These are phyloP conservation scores for Metarhizium guizhouense DNA, from an alignment of 2,329 filamentous ascomycete species.

Conservation along the genomic window DNA sequence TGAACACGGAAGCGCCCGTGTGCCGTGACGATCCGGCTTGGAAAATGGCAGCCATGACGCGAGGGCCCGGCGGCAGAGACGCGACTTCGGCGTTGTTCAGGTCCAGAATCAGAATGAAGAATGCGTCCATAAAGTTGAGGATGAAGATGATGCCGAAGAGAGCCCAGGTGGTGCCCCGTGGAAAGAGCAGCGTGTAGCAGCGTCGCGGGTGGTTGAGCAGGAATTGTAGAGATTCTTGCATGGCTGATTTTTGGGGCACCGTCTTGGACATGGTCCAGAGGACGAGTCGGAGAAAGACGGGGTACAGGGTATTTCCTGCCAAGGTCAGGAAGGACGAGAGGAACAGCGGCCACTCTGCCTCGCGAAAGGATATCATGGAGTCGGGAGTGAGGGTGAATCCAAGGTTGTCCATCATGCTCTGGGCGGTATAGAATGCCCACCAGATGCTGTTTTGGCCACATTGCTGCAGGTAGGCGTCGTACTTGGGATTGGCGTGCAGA, in stretches of 20 bases:
- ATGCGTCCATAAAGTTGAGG: conserved; percentile 45
- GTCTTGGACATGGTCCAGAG: conserved; percentile 47
- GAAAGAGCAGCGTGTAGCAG: conserved; percentile 56
- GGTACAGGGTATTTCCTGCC: conserved; percentile 47
- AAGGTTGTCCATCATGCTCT: conserved; percentile 43
- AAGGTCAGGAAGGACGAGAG: conserved; percentile 40
- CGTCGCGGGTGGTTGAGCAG: conserved; percentile 54
- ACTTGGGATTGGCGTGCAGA: conserved; percentile 29
- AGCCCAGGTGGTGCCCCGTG: conserved; percentile 48
- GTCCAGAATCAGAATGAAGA: conserved; percentile 45
- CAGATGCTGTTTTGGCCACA: conserved; percentile 32
- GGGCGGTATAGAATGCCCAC: conserved; percentile 42
- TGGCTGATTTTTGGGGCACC: conserved; percentile 26
- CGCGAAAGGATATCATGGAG: conserved; percentile 41
- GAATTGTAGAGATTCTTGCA: conserved; percentile 40
- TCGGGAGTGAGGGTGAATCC: conserved; percentile 47
- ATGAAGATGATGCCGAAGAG: conserved; percentile 39
- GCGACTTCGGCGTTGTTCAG: conserved; percentile 42
- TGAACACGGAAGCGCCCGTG: conserved; percentile 41
- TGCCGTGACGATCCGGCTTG: conserved; percentile 43
- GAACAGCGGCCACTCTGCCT: conserved; percentile 33
- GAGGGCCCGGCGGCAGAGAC: conserved; percentile 31
- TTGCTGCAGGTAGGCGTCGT: conserved; percentile 28
- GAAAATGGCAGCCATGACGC: conserved; percentile 48
- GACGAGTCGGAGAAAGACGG: conserved; percentile 46